Conservation (phyloP, 371 early-diverging fungal genomes). For the Apophysomyces ossiformis region DNA sequence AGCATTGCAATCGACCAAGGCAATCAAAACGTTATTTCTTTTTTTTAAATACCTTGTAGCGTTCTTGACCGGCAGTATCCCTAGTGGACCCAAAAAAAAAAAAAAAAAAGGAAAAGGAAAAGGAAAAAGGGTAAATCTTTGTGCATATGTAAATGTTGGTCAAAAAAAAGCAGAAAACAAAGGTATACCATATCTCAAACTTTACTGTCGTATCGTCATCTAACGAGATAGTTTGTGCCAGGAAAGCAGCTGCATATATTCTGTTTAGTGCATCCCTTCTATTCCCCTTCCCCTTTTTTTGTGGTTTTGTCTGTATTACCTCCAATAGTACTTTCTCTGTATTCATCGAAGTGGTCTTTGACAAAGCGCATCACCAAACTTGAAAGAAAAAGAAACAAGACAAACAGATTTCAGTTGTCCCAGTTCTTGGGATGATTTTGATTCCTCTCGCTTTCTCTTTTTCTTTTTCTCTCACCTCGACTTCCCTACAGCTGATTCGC, state of each 20-base stretch:
- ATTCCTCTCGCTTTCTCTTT: no score
- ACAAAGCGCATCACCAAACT: constrained; percentile 95
- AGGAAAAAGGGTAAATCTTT: no score
- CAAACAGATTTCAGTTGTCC: no score
- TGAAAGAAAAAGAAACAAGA: constrained; percentile 5
- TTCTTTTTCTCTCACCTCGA: constrained; percentile 63
- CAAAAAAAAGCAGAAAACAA: neutral
- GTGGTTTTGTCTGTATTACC: constrained; percentile 52
- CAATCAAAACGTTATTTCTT: neutral
- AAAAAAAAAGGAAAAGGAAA: neutral
- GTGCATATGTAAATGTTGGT: neutral
- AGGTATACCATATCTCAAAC: constrained; percentile 85
- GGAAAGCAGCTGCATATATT: constrained; percentile 69
- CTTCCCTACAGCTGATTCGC: constrained; percentile 90
- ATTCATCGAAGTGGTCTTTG: constrained; percentile 96
- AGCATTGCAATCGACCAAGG: neutral
- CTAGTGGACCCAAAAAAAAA: constrained; percentile 34
- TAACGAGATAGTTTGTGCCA: constrained; percentile 74
- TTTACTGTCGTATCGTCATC: constrained; percentile 78
- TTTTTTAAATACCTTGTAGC: constrained; percentile 83
- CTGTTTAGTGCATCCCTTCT: neutral
- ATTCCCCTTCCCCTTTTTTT: neutral
- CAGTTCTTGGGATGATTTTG: no score
- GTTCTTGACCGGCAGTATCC: constrained; percentile 97
- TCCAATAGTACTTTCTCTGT: constrained; percentile 98